Evolutionary conservation across 2,329 filamentous ascomycete species (phyloP).

Genomic region (Ophiostoma australiae): DNA sequence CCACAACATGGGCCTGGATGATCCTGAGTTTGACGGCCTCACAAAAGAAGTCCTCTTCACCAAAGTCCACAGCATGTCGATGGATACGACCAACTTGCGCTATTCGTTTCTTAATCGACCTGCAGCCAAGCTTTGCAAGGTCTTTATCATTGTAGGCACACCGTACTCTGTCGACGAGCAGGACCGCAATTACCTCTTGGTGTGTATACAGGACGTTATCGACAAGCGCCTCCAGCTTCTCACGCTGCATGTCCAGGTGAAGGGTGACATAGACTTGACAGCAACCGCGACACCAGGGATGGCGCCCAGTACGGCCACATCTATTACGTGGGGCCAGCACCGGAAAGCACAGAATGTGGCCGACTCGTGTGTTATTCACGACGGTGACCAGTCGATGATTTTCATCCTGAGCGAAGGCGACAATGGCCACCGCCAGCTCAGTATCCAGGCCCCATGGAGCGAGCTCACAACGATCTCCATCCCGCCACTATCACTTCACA

Average conservation of each 20-base stretch:
- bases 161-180: slow-evolving; percentile 51
- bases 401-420: slow-evolving; percentile 63
- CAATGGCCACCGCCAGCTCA: slow-evolving; percentile 60
- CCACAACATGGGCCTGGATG: slow-evolving; percentile 66
- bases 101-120: slow-evolving; percentile 54
- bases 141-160: slow-evolving; percentile 63
- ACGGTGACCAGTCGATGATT: slow-evolving; percentile 63
- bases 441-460: slow-evolving; percentile 71
- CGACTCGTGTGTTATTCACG: slow-evolving; percentile 66
- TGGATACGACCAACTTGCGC: slow-evolving; percentile 57
- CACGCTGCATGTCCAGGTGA: slow-evolving; percentile 52
- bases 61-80: slow-evolving; percentile 63
- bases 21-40: slow-evolving; percentile 66
- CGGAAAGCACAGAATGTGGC: slow-evolving; percentile 62
- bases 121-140: slow-evolving; percentile 52
- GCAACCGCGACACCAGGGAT: not conserved
- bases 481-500: slow-evolving; percentile 52
- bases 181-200: slow-evolving; percentile 51
- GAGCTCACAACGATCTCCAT: slow-evolving; percentile 62
- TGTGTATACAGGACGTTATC: slow-evolving; percentile 65
- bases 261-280: slow-evolving; percentile 29
- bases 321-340: slow-evolving; percentile 45
- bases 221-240: slow-evolving; percentile 65
- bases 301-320: slow-evolving; percentile 1
- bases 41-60: slow-evolving; percentile 67